phyloP scores from a whole-genome alignment of 805 yeast genomes.

The Candida sphagnicola region DNA sequence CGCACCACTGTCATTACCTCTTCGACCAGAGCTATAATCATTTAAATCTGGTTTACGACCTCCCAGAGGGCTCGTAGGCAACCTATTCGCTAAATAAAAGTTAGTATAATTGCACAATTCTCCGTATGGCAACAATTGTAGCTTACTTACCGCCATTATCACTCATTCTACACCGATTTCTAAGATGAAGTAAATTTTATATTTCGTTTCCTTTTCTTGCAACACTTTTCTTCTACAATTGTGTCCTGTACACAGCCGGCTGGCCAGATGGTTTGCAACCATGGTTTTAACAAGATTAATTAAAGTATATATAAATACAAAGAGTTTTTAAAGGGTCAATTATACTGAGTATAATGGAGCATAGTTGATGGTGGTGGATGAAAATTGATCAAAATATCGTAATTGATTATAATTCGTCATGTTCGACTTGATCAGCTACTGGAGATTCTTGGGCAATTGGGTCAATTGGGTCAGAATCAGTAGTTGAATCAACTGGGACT shows the following conservation, averaged over 20 bases:
- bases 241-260: too few species aligned
- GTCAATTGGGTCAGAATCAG: slow-evolving; percentile 2
- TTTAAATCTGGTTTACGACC: slow-evolving; percentile 1
- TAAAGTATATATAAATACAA: too few species aligned
- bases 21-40: slow-evolving; percentile 5
- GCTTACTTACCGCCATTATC: slow-evolving; percentile 1
- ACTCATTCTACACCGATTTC: not conserved
- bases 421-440: slow-evolving; percentile 19
- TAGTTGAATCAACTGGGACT: not conserved
- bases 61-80: not conserved
- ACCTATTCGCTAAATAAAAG: not conserved
- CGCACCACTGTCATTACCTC: slow-evolving; percentile 1
- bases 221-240: not conserved
- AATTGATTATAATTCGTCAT: slow-evolving; percentile 6
- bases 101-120: not conserved
- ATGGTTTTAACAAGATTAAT: too few species aligned
- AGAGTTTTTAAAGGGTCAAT: too few species aligned
- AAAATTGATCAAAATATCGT: too few species aligned
- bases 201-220: not conserved
- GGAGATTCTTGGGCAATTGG: slow-evolving; percentile 3
- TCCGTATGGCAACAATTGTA: not conserved
- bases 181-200: not conserved
- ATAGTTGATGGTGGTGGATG: too few species aligned
- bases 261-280: too few species aligned
- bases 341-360: too few species aligned